Evolutionary conservation across 73 alveolate species (phyloP), one percentile per base, ranked within the genome.

Genomic region (Symbiodinium natans): DNA sequence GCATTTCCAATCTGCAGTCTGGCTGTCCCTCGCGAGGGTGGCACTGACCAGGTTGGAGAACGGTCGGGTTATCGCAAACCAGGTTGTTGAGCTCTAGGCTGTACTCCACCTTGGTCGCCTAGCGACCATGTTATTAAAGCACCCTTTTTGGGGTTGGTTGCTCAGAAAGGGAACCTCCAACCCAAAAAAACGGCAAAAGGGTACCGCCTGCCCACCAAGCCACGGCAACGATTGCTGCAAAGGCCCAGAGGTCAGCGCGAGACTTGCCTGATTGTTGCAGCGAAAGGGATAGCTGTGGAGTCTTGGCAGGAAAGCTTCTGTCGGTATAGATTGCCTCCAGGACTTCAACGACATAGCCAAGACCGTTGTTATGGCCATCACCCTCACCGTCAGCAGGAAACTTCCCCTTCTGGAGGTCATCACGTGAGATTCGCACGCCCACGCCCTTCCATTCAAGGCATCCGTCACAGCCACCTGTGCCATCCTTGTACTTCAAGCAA

Each of bases 371-470:
- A 29, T 25, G 34, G 90, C 68, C 90, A 21, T 39, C 56, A 39
- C 56, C 90, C 68, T 39, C 90, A 75, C 86, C 86, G 68, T 52
- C 68, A 38, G 43, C 86, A 33, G 86, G 43, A 13, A 75, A 75
- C 42, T 75, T 75, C 0, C 86, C 86, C 52, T 38, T 75, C 13
- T 75, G 42, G 23, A 75, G 86, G 25, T 82, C 86, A 38, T 43
- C 42, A 82, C 90, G 90, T n/a, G 56, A 71, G 71, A 82, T 40
- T 39, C 68, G 38, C 71, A 39, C 42, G n/a, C 68, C 68, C 40
- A 40, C 90, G 68, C 90, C 90, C 34, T 38, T 27, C 71, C 56
- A 82, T 82, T 38, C 68, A 39, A 82, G 68, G 90, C 90, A 82
- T 39, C 90, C 90, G 23, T 82, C 90, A n/a, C 68, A 38, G 6